Conservation (phyloP, 768 basidiomycete genomes). For the Russula lepida region DNA sequence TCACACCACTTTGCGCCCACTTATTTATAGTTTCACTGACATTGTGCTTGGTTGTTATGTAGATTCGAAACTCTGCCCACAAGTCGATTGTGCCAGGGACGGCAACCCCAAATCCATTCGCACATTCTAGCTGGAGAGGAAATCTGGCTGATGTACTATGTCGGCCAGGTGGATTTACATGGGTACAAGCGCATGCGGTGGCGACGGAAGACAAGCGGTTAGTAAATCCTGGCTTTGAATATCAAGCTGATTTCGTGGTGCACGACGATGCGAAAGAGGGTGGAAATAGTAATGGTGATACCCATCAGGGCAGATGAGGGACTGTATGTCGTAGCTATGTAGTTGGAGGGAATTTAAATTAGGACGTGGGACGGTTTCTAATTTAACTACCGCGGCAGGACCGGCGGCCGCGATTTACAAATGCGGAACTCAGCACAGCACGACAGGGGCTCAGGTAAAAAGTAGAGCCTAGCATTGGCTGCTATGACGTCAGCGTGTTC, state of each 20-base stretch:
- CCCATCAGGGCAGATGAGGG: neutral
- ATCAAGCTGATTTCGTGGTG: constrained; percentile 14
- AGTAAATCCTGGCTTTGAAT: constrained; percentile 58
- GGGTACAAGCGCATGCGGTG: constrained; percentile 55
- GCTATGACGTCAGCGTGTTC: constrained; percentile 14
- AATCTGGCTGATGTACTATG: constrained; percentile 75
- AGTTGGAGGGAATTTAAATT: constrained; percentile 2
- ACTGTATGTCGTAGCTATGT: neutral
- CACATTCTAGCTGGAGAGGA: constrained; percentile 63
- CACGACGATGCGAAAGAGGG: constrained; percentile 15
- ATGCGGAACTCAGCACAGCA: neutral
- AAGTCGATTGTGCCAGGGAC: constrained; percentile 55
- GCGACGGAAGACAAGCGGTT: constrained; percentile 66
- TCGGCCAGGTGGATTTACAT: constrained; percentile 71
- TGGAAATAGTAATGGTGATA: neutral
- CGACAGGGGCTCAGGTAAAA: neutral
- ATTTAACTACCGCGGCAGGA: constrained; percentile 8
- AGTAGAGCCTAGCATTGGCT: neutral
- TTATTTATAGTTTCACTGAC: constrained; percentile 15
- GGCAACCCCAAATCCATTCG: constrained; percentile 79
- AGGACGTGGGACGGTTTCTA: neutral
- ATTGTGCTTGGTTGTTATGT: constrained; percentile 15
- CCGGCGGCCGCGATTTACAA: neutral
- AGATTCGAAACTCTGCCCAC: constrained; percentile 86
- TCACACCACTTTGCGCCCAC: constrained; percentile 13